Base-by-base conservation (phyloP, 768 basidiomycete genomes). In the Gautieria morchelliformis region DNA sequence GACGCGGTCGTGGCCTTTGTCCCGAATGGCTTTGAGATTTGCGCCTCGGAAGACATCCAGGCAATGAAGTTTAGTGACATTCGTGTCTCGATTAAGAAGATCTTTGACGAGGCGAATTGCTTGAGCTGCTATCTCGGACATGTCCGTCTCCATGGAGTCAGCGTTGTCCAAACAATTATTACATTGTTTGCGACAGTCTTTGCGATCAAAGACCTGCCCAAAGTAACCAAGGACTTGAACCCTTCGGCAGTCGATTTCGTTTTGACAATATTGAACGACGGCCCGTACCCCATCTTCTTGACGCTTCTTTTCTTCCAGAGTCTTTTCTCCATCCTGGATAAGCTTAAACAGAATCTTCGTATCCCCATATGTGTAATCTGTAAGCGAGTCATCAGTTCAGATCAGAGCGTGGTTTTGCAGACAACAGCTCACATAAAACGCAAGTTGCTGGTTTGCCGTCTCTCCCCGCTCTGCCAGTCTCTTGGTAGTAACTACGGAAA, bases 401-500 rank as follows among this genome's bases (percentile, higher is more conserved):
- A n/a, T n/a, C 17, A 49, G 22, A 49, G 35, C 46, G 14, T 14
- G 27, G 7, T 17, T 37, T 8, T 49, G 20, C 47, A 4, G 14
- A 14, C 12, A 40, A 45, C n/a, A 5, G 71, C 85, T 65, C 67
- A 95, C 92, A 93, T 11, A 98, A 79, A 12, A 96, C 69, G 69
- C 96, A 99, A 52, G 87, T 83, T 0, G 96, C 85, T 1, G 81
- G 78, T 62, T 78, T 68, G 5, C 91, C 92, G 65, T 99, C 96
- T 58, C 96, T 81, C 5, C 96, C 96, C 17, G 94, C 96, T 57
- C 96, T 83, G 6, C 96, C 96, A 0, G 95, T 98, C 72, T 99
- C 96, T 72, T 98, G 93, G 64, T 93, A 93, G 65, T 89, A 89
- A 1, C 88, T 89, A 53, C 30, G 45, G 32, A 10, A 50, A 45